Evolutionary conservation across 1,139 yeast species (phyloP), one percentile per base, ranked within the genome.

Genomic region (Nakaseomyces glabratus): DNA sequence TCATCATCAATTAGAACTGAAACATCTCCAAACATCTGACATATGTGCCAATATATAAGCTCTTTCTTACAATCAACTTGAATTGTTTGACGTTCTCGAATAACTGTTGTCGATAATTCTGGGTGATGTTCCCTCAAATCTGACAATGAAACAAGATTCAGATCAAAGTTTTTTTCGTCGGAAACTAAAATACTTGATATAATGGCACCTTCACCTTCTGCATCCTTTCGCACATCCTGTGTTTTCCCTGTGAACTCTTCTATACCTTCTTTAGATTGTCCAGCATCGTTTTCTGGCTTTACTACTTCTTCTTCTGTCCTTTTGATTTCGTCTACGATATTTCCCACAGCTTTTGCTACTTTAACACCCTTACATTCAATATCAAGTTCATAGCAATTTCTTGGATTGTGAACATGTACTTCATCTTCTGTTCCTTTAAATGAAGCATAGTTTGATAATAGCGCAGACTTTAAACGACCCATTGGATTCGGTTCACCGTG

Each of bases 401-500:
- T 73, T 2, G 99, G 99, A 47, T 86, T 90, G 61, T 72, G 88
- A 4, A 90, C 93, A 49, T 76, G 82, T n/a, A 88, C 88, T 55
- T 90, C 98, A 34, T 81, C 73, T 6, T 82, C 93, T 0, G 96
- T 85, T 6, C 86, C 88, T 54, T 81, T 86, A 35, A 84, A 67
- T 32, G 76, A 71, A 6, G 88, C 70, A 51, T 88, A 93, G 57
- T 86, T 86, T 40, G 95, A 84, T 48, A 86, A 64, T 30, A 90
- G 65, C 0, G 98, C 98, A 17, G 95, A 82, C 57, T 90, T 90
- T 37, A 90, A 65, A 55, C 98, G 76, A 39, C 97, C 98, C 98
- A 90, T 90, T 19, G 95, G 96, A 47, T 84, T 86, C 2, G 93
- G 77, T 55, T 90, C 99, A n/a, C 99, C 99, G 57, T 90, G 99